Evolutionary conservation across 352 stramenopile species (phyloP), one percentile per base, ranked within the genome.

Genomic region (Pythium brachiatum): DNA sequence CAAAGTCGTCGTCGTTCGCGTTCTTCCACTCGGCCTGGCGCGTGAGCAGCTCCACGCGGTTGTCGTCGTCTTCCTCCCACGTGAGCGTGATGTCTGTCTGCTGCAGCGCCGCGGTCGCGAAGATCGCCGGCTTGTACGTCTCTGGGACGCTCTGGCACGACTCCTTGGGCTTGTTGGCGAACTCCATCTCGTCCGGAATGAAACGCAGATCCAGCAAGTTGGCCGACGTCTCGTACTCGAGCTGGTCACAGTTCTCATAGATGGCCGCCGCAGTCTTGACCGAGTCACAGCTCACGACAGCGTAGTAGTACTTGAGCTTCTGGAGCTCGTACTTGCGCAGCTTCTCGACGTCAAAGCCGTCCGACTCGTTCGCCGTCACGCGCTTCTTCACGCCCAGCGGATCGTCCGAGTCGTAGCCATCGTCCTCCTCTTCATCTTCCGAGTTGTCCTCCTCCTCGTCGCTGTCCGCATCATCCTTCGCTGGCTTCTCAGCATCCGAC

Each of bases 231-330:
- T 98, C 97, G 73, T 99, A 98, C 74, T 99, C 97, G 60, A 99
- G 87, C 51, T 97, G 96, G 69, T 99, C 97, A 23, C 97, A 97
- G 73, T 96, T 87, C 60, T 97, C 83, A 60, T 99, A 99, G 43
- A 98, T 94, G 27, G 83, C 76, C 36, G 95, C 89, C 27, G 97
- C 94, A 9, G 95, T 94, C 53, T 94, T 88, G 31, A 94, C 76
- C 25, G 79, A 94, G 56, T 97, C 82, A 79, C 97, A 99, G 44
- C 94, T 95, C 13, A 96, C 94, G 20, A 99, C 79, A 5, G 96
- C 97, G 81, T 99, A 99, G 69, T 98, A 99, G 75, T 99, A 99
- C 64, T 95, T 92, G 34, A 99, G 79, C 73, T 98, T 99, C 57
- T 98, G 92, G 46, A 97, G 81, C 71, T 99, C 97, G 74, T 99